These are phyloP conservation scores for Hemisphaericaspora nanyangensis DNA, from an alignment of 805 yeast genomes.

Conservation along the genomic window DNA sequence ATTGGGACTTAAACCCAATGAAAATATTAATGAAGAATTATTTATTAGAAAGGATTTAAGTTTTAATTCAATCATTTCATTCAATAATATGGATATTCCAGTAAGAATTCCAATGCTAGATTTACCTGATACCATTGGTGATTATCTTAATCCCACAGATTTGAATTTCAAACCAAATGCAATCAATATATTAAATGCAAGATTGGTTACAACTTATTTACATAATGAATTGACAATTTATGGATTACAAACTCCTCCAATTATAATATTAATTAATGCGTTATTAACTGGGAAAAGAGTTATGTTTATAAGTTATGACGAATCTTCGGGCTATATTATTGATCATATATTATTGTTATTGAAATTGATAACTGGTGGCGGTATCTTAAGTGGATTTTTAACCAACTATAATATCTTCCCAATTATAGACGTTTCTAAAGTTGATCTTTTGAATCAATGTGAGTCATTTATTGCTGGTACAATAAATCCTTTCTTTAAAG, in stretches of 20 bases:
- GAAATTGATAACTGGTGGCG: slow-evolving; percentile 40
- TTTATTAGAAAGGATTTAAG: slow-evolving; percentile 43
- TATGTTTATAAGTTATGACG: slow-evolving; percentile 36
- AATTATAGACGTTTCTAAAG: slow-evolving; percentile 56
- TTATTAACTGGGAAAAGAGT: slow-evolving; percentile 37
- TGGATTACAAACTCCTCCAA: slow-evolving; percentile 51
- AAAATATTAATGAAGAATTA: slow-evolving; percentile 24
- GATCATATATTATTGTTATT: slow-evolving; percentile 35
- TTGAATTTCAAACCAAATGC: slow-evolving; percentile 37
- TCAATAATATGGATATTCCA: slow-evolving; percentile 42
- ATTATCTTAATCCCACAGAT: slow-evolving; percentile 43
- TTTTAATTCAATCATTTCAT: slow-evolving; percentile 36
- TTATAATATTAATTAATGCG: slow-evolving; percentile 33
- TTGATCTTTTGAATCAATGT: slow-evolving; percentile 44
- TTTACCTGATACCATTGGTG: slow-evolving; percentile 42
- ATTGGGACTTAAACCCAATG: slow-evolving; percentile 22
- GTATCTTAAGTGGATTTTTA: slow-evolving; percentile 39
- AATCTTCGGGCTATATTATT: slow-evolving; percentile 40
- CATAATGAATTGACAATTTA: slow-evolving; percentile 50
- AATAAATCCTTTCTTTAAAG: slow-evolving; percentile 60
- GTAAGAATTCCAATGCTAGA: slow-evolving; percentile 39
- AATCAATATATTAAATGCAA: slow-evolving; percentile 31
- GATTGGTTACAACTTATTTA: slow-evolving; percentile 29
- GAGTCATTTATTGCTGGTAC: slow-evolving; percentile 58
- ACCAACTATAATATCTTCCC: slow-evolving; percentile 48